These are phyloP conservation scores for Colletotrichum tanaceti DNA, from an alignment of 2,329 filamentous ascomycete genomes.

Conservation along the genomic window DNA sequence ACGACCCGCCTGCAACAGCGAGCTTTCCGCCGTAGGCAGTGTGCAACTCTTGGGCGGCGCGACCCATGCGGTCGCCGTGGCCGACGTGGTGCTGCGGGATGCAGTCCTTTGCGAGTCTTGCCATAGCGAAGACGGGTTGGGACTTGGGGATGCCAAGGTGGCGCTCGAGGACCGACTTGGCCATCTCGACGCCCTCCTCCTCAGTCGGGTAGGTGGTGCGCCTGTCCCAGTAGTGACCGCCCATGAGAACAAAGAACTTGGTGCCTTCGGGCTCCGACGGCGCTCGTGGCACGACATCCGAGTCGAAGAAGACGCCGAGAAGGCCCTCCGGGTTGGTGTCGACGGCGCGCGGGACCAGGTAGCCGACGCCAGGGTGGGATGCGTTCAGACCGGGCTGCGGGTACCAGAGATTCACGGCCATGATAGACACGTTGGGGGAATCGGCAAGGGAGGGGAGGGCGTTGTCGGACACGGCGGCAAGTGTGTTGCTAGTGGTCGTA, in stretches of 20 bases:
- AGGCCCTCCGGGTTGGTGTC: conserved; percentile 84
- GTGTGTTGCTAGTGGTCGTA: conserved; percentile 65
- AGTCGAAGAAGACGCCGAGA: conserved; percentile 94
- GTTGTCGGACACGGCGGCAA: conserved; percentile 52
- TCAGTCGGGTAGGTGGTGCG: conserved; percentile 75
- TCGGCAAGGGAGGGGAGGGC: conserved; percentile 62
- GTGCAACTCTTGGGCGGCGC: conserved; percentile 66
- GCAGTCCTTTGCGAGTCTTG: conserved; percentile 72
- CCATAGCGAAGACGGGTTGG: conserved; percentile 69
- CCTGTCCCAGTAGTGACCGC: conserved; percentile 93
- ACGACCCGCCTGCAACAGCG: conserved; percentile 70
- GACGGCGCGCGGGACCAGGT: conserved; percentile 84
- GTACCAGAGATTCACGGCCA: conserved; percentile 93
- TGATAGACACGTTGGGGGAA: conserved; percentile 80
- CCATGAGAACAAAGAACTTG: conserved; percentile 87
- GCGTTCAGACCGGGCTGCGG: conserved; percentile 69
- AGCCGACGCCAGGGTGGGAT: conserved; percentile 82
- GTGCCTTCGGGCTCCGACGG: conserved; percentile 47
- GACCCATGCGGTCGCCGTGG: conserved; percentile 72
- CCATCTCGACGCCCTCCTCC: conserved; percentile 75
- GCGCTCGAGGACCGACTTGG: conserved; percentile 74
- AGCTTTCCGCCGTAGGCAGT: conserved; percentile 71
- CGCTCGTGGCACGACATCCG: conserved; percentile 61
- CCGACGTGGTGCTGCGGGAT: conserved; percentile 93
- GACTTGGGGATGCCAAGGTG: conserved; percentile 77